These are phyloP conservation scores for Ceratocystiopsis sp. DNA, from an alignment of 2,329 filamentous ascomycete species.

Conservation along the genomic window DNA sequence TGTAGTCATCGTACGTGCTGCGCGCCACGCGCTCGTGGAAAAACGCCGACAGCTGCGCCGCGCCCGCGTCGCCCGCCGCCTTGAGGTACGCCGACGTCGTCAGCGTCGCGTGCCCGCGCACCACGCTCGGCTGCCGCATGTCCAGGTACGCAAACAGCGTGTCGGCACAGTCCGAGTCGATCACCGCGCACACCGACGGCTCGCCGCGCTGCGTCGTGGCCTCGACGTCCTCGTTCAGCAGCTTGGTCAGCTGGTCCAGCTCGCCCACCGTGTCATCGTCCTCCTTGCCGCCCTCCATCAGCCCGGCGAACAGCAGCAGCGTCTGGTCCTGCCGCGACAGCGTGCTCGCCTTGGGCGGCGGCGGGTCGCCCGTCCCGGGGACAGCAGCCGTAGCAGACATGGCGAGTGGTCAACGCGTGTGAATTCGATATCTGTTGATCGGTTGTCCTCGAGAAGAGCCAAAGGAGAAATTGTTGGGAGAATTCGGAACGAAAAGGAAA, in stretches of 20 bases:
- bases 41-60: constrained; percentile 53
- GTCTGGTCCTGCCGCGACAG: constrained; percentile 40
- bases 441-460: no score
- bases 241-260: constrained; percentile 39
- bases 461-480: no score
- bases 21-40: constrained; percentile 55
- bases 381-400: not conserved
- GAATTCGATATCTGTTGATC: no score
- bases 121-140: constrained; percentile 54
- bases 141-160: constrained; percentile 78
- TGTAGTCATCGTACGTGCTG: constrained; percentile 72
- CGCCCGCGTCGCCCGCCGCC: constrained; percentile 53
- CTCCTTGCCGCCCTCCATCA: constrained; percentile 83
- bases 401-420: no score
- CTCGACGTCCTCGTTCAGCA: constrained; percentile 38
- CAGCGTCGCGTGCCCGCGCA: constrained; percentile 68
- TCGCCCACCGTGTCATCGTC: constrained; percentile 51
- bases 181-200: constrained; percentile 38
- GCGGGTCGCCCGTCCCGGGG: not conserved
- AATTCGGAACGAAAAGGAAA: no score
- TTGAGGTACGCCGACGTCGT: constrained; percentile 73
- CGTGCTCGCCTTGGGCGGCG: not conserved
- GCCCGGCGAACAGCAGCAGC: constrained; percentile 63
- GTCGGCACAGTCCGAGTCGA: constrained; percentile 63
- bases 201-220: constrained; percentile 23